A percentile compares a stretch with the other conserved stretches of the same genome.
phyloP scores from a whole-genome alignment of 164 flowering plant genomes.

The Umbellularia californica region DNA sequence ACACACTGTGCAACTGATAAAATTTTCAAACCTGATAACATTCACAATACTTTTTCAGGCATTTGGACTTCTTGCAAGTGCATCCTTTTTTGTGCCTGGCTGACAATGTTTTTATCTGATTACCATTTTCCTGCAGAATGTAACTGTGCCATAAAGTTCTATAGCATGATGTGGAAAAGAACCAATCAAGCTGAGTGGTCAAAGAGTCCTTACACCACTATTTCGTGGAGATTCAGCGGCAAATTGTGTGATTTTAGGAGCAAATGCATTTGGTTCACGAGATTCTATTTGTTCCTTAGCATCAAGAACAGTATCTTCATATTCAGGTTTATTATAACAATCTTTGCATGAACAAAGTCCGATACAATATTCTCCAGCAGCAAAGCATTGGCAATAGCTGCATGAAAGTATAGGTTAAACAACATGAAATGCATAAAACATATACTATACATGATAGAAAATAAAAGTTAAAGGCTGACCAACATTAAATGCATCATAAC shows the following conservation, averaged over 20 bases:
- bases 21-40: constrained; percentile 63
- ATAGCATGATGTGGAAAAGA: background rate
- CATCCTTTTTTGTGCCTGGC: constrained; percentile 84
- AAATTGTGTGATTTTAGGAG: constrained; percentile 54
- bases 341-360: constrained; percentile 73
- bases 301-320: constrained; percentile 58
- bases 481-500: background rate
- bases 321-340: constrained; percentile 66
- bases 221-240: constrained; percentile 24
- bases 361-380: constrained; percentile 70
- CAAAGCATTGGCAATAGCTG: constrained; percentile 93
- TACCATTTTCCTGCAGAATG: constrained; percentile 41
- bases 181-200: background rate
- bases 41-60: constrained; percentile 82
- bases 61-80: constrained; percentile 86
- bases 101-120: constrained; percentile 43
- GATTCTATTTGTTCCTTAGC: constrained; percentile 61
- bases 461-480: background rate
- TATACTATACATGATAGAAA: background rate
- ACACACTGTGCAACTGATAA: background rate
- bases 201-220: constrained; percentile 27
- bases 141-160: background rate
- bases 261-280: constrained; percentile 85
- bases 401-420: constrained; percentile 1
- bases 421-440: too few species aligned